Evolutionary conservation across 768 basidiomycete genomes (phyloP).

Genomic region (Boletus sp.): DNA sequence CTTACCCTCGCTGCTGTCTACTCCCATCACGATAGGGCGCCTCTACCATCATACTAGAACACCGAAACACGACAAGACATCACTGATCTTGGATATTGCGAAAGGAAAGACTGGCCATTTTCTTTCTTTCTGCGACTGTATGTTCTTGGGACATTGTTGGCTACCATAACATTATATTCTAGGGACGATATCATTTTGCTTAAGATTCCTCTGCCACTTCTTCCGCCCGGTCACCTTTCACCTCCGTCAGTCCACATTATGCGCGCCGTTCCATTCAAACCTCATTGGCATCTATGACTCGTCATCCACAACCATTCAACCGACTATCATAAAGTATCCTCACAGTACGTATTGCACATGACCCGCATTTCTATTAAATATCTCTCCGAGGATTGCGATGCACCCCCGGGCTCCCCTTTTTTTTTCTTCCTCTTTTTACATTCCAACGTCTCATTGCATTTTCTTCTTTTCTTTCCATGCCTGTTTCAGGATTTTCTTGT

Average conservation of each 20-base stretch:
- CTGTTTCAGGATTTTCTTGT: constrained; percentile 9
- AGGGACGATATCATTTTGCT: constrained; percentile 33
- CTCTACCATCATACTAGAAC: constrained; percentile 1
- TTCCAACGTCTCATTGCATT: constrained; percentile 1
- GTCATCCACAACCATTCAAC: constrained; percentile 13
- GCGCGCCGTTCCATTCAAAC: constrained; percentile 2
- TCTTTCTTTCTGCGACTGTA: constrained; percentile 24
- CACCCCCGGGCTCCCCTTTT: neutral
- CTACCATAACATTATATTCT: constrained; percentile 34
- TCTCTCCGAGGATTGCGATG: constrained; percentile 9
- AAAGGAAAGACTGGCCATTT: constrained; percentile 6
- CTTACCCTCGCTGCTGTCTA: neutral
- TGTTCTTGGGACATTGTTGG: constrained; percentile 36
- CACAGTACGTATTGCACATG: constrained; percentile 32
- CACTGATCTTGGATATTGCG: constrained; percentile 20
- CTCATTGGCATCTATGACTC: constrained; percentile 27
- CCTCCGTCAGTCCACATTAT: constrained; percentile 3
- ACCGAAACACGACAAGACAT: constrained; percentile 4
- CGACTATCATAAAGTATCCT: constrained; percentile 23
- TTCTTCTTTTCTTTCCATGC: neutral
- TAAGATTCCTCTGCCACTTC: constrained; percentile 10
- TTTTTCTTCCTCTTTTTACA: neutral
- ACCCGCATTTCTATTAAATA: constrained; percentile 27
- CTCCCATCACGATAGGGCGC: constrained; percentile 2
- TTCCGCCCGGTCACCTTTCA: constrained; percentile 14